Evolutionary conservation across 345 rosid genomes (phyloP).

Genomic region (Camelina neglecta): DNA sequence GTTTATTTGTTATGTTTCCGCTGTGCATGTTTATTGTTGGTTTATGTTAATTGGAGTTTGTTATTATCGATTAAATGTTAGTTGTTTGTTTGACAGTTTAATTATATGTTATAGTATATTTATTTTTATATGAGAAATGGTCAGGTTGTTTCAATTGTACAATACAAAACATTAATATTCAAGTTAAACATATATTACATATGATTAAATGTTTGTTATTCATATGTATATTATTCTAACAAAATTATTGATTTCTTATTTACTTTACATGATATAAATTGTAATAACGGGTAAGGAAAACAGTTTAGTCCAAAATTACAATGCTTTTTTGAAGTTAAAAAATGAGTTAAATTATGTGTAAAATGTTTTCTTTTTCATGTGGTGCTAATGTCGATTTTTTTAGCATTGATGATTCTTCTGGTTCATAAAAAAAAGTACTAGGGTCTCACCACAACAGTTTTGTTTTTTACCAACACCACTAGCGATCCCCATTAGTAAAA

Average conservation of each 20-base stretch:
- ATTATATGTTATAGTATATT: too few relatives aligned
- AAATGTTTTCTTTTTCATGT: neutral
- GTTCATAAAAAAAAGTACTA: neutral
- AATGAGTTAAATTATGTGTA: neutral
- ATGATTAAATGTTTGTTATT: neutral
- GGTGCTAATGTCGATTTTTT: neutral
- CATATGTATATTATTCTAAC: neutral
- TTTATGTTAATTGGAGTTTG: too few relatives aligned
- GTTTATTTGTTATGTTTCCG: too few relatives aligned
- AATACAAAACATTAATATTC: neutral
- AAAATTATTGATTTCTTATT: neutral
- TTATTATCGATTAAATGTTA: too few relatives aligned
- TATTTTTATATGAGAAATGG: too few relatives aligned
- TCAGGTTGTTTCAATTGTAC: too few relatives aligned
- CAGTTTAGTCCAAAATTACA: too few relatives aligned
- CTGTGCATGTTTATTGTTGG: too few relatives aligned
- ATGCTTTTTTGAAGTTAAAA: neutral
- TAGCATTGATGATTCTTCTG: too few relatives aligned
- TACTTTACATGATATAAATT: neutral
- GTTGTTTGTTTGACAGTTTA: too few relatives aligned
- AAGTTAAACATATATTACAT: neutral
- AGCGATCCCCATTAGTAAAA: neutral
- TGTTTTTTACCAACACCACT: neutral
- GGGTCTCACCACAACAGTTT: neutral
- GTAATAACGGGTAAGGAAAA: too few relatives aligned